These are phyloP conservation scores for Pinus taeda DNA, from an alignment of 75 land plant species.

Conservation along the genomic window DNA sequence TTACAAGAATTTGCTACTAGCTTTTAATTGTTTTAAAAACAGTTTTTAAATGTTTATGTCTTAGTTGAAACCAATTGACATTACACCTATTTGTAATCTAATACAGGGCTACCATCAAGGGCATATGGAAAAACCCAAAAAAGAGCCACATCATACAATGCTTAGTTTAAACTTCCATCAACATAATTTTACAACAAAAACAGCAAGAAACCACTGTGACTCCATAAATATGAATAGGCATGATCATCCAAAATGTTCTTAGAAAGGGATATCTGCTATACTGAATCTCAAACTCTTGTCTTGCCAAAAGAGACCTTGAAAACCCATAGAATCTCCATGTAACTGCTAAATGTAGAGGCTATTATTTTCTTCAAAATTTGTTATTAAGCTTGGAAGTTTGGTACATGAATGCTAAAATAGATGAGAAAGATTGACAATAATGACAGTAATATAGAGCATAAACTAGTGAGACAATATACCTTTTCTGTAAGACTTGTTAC, in stretches of 20 bases:
- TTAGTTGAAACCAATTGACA: neutral
- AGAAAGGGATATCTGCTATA: neutral
- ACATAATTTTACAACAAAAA: neutral
- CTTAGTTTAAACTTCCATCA: neutral
- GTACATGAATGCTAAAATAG: neutral
- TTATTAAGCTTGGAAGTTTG: neutral
- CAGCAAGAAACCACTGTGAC: neutral
- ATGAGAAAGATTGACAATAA: neutral
- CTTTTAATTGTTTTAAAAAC: neutral
- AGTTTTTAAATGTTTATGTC: neutral
- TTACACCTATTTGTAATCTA: too few species aligned
- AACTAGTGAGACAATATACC: conserved; percentile 26
- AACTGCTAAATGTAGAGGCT: neutral
- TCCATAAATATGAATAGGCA: neutral
- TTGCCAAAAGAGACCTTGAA: neutral
- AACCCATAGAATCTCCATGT: neutral
- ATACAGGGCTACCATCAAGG: too few species aligned
- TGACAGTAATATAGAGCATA: neutral
- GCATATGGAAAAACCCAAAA: neutral
- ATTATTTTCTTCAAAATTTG: neutral
- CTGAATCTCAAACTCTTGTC: neutral
- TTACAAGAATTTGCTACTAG: neutral
- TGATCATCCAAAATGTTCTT: neutral
- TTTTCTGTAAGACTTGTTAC: conserved; percentile 62
- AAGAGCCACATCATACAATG: neutral